These are phyloP conservation scores for Cytospora piceicola DNA, from an alignment of 2,329 filamentous ascomycete genomes.

Conservation along the genomic window DNA sequence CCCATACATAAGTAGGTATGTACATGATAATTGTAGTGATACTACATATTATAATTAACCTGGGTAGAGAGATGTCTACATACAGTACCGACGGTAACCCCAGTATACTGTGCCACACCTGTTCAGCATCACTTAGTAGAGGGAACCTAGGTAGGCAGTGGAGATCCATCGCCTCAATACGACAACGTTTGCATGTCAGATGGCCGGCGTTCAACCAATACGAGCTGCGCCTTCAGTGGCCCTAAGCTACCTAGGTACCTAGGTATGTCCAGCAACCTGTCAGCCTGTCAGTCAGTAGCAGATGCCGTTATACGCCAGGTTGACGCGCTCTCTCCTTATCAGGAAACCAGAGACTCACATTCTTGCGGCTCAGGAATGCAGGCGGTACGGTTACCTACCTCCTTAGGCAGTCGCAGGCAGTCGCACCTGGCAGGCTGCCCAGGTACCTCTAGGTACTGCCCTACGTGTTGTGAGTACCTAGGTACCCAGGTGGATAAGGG, in stretches of 20 bases:
- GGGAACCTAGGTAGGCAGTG: conserved; percentile 4
- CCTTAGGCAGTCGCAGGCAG: no score
- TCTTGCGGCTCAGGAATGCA: not conserved
- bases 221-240: conserved; percentile 17
- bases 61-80: not conserved
- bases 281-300: not conserved
- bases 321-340: not conserved
- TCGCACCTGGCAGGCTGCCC: no score
- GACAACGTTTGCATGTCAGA: conserved; percentile 21
- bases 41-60: not conserved
- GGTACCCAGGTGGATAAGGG: no score
- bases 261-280: not conserved
- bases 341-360: not conserved
- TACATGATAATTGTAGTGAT: not conserved
- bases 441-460: no score
- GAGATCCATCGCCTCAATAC: conserved; percentile 15
- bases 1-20: not conserved
- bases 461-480: not conserved
- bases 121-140: not conserved
- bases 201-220: conserved; percentile 17
- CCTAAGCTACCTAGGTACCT: conserved; percentile 2
- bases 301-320: not conserved
- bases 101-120: not conserved
- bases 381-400: not conserved
- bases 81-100: not conserved